Conservation (phyloP, 164 flowering plant species). For the Brasenia schreberi region DNA sequence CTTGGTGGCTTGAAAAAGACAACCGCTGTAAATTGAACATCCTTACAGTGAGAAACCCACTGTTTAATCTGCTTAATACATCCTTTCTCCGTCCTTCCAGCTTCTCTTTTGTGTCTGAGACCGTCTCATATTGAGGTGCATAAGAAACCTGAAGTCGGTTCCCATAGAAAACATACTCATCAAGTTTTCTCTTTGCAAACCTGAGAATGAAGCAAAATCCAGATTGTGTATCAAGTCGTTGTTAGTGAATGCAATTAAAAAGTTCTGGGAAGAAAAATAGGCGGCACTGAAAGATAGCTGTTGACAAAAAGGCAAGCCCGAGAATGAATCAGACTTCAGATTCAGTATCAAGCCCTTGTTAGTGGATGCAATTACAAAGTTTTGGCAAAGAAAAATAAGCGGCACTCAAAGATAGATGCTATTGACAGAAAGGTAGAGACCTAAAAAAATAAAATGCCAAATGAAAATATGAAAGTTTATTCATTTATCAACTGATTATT, state of each 20-base stretch:
- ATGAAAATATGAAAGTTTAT: no score
- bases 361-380: background rate
- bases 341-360: background rate
- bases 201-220: slow-evolving; percentile 16
- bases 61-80: slow-evolving; percentile 54
- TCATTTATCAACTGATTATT: no score
- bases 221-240: no score
- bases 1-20: background rate
- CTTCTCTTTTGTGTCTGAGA: slow-evolving; percentile 72
- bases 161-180: slow-evolving; percentile 73
- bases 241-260: background rate
- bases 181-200: slow-evolving; percentile 89
- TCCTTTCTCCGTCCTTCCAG: slow-evolving; percentile 72
- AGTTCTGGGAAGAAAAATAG: background rate
- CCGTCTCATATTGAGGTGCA: slow-evolving; percentile 76
- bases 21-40: background rate
- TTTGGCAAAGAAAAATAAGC: background rate
- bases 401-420: no score
- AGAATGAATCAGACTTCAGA: background rate
- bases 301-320: slow-evolving; percentile 28
- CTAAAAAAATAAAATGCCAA: no score
- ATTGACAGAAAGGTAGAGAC: no score
- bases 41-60: slow-evolving; percentile 26
- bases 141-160: slow-evolving; percentile 68
- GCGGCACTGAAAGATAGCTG: no score